Evolutionary conservation across 2,329 filamentous ascomycete genomes (phyloP).

Genomic region (Aspergillus luchuensis): DNA sequence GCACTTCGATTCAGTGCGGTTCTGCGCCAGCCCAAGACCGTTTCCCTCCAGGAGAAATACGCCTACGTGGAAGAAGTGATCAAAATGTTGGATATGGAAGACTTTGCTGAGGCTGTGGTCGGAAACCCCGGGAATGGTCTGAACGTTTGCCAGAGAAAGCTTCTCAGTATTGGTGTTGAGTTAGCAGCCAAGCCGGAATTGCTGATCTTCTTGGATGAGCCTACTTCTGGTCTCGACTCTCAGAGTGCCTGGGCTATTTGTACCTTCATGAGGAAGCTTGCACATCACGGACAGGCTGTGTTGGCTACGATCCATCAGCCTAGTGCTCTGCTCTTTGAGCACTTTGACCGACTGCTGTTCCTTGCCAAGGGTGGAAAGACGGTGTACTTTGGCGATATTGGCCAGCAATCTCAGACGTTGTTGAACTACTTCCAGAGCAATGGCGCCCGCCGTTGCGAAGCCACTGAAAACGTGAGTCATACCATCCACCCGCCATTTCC

Average conservation of each 20-base stretch:
- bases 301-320: slow-evolving; percentile 94
- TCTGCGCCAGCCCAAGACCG: slow-evolving; percentile 75
- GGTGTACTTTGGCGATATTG: slow-evolving; percentile 67
- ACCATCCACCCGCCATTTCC: slow-evolving; percentile 38
- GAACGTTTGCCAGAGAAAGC: slow-evolving; percentile 63
- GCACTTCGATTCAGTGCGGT: slow-evolving; percentile 80
- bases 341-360: slow-evolving; percentile 67
- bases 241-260: slow-evolving; percentile 90
- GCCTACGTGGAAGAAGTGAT: slow-evolving; percentile 76
- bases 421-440: slow-evolving; percentile 66
- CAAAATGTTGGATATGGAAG: slow-evolving; percentile 80
- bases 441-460: slow-evolving; percentile 57
- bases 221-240: slow-evolving; percentile 84
- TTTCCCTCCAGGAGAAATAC: slow-evolving; percentile 71
- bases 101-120: slow-evolving; percentile 85
- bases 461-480: slow-evolving; percentile 40
- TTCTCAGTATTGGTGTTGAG: slow-evolving; percentile 90
- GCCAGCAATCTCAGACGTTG: slow-evolving; percentile 56
- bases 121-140: slow-evolving; percentile 78
- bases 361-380: slow-evolving; percentile 64
- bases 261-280: slow-evolving; percentile 80
- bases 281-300: slow-evolving; percentile 81
- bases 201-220: slow-evolving; percentile 85
- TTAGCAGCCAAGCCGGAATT: slow-evolving; percentile 86
- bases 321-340: slow-evolving; percentile 85